Evolutionary conservation across 179 eudicot genomes (phyloP), one percentile per base, ranked within the genome.

Genomic region (Beta lomatogona): DNA sequence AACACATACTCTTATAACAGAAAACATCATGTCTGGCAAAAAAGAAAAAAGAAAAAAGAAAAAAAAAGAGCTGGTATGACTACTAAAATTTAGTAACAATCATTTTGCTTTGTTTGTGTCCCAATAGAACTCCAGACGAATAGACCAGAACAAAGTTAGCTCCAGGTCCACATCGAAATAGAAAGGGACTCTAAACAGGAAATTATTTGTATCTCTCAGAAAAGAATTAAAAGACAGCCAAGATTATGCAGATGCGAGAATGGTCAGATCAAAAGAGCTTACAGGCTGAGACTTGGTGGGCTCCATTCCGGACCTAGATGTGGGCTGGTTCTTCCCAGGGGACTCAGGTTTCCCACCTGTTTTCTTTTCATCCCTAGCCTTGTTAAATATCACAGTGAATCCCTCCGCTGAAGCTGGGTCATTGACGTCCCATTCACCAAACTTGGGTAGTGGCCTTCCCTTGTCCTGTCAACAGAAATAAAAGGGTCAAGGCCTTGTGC

Each of bases 321-420:
- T 82, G 75, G 94, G 61, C 86, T 87, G 90, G 82, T 73, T 83
- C 77, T 89, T 89, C 31, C 86, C 79, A 57, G 98, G 98, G 60
- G 98, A 93, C 22, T 91, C 95, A 15, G 93, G 92, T 58, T 91
- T 87, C 77, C 93, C 87, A 25, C 90, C 90, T 58, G 98, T 94
- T 85, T 92, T 92, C 81, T 90, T 94, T 87, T 94, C 98, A 91
- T 94, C 92, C 83, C 98, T 89, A 59, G 98, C 98, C 84, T 94
- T 94, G 78, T 94, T 94, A 73, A 94, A 94, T 15, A 94, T 94
- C 79, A 94, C 98, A 79, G 98, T 94, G 85, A 94, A 94, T 46
- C 98, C 98, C 83, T 94, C 97, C 63, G 98, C 98, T 79, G 98
- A 94, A 88, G 97, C 91, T 61, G 98, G 98, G 77, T 94, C 97